Evolutionary conservation across 164 flowering plant genomes (phyloP).

Genomic region (Saururus chinensis): DNA sequence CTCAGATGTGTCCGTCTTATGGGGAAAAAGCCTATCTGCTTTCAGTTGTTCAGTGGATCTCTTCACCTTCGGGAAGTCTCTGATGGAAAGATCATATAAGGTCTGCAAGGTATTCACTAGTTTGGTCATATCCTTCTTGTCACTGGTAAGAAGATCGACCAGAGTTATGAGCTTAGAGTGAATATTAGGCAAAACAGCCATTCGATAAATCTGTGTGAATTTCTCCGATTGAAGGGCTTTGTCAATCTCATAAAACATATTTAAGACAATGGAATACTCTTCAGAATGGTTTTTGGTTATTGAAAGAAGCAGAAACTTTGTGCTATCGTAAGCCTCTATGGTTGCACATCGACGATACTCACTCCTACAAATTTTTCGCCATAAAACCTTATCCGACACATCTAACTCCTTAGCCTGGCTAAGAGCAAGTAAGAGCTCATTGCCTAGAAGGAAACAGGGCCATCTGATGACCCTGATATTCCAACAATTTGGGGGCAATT

Average conservation of each 20-base stretch:
- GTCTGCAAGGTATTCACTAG: conserved; percentile 68
- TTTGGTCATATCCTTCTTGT: conserved; percentile 32
- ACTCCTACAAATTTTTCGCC: conserved; percentile 60
- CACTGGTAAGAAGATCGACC: conserved; percentile 40
- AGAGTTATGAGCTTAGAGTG: conserved; percentile 52
- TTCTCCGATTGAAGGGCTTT: conserved; percentile 29
- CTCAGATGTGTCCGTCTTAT: conserved; percentile 13
- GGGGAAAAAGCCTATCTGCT: conserved; percentile 50
- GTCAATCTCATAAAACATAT: conserved; percentile 53
- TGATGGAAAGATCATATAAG: conserved; percentile 51
- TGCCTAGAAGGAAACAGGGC: conserved; percentile 88
- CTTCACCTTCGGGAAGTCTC: conserved; percentile 55
- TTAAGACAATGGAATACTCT: conserved; percentile 48
- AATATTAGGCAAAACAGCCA: conserved; percentile 29
- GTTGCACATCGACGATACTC: conserved; percentile 88
- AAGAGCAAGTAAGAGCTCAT: conserved; percentile 83
- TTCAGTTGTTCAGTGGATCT: conserved; percentile 33
- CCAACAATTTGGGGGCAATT: conserved; percentile 72
- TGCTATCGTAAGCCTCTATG: conserved; percentile 75
- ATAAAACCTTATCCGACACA: conserved; percentile 43
- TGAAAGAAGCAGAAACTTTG: conserved; percentile 46
- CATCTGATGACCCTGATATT: conserved; percentile 79
- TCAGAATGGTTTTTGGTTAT: conserved; percentile 43
- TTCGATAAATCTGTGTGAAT: conserved; percentile 41
- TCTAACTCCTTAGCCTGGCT: conserved; percentile 64